These are phyloP conservation scores for Somion occarium DNA, from an alignment of 1,284 basidiomycete species.

Conservation along the genomic window DNA sequence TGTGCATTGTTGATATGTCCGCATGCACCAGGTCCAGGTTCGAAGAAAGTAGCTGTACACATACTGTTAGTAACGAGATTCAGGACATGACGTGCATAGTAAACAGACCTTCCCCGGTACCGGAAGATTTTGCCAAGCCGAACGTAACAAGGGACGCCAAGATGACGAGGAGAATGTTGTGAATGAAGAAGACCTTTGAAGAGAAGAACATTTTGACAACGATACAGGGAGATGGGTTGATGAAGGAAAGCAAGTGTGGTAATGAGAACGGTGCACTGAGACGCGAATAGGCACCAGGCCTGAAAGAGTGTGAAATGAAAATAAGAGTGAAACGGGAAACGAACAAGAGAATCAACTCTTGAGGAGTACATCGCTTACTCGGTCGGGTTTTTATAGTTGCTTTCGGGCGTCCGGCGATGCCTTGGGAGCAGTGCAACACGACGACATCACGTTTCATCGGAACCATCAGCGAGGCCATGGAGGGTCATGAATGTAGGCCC, in stretches of 20 bases:
- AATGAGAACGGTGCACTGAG: neutral
- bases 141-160: neutral
- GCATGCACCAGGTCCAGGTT: slow-evolving; percentile 29
- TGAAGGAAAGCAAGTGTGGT: neutral
- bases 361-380: neutral
- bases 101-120: neutral
- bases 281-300: neutral
- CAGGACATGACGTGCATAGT: neutral
- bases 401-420: too few relatives aligned
- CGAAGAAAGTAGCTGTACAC: slow-evolving; percentile 17
- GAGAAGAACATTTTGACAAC: neutral
- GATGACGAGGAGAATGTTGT: neutral
- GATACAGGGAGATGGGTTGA: neutral
- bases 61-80: neutral
- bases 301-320: neutral
- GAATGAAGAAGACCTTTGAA: neutral
- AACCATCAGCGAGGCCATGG: too few relatives aligned
- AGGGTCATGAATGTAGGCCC: too few relatives aligned
- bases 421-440: too few relatives aligned
- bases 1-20: slow-evolving; percentile 21
- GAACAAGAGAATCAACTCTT: slow-evolving; percentile 2
- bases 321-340: neutral
- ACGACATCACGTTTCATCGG: too few relatives aligned
- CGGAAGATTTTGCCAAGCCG: neutral
- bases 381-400: neutral